Base-by-base conservation (phyloP, 1,284 basidiomycete species). In the Boletus sp. region DNA sequence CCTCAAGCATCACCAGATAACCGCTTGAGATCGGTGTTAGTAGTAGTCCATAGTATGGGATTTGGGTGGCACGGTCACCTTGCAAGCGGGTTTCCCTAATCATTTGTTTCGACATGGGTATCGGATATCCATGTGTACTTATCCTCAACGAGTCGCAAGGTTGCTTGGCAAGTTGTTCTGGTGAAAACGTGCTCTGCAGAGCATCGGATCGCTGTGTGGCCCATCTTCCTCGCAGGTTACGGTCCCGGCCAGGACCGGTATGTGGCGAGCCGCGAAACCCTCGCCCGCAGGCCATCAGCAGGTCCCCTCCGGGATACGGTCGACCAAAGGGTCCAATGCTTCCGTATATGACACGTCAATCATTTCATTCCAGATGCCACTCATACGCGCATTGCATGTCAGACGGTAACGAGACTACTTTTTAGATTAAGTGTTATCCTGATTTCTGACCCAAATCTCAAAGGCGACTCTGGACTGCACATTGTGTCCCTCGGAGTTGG, bases 171-270 rank as follows among this genome's bases (percentile, higher is more conserved):
- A 17, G n/a, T n/a, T n/a, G n/a, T n/a, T n/a, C n/a, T n/a, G n/a
- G n/a, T n/a, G n/a, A 34, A 29, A 41, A 46, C 16, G 8, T 13
- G 23, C 13, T 42, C 19, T 23, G 23, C 20, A 22, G 37, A 20
- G 20, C 5, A 38, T 33, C n/a, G 22, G 5, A 26, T 35, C 39
- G 45, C 33, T 26, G 29, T 35, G 34, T 33, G 25, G 35, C 14
- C 13, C 20, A 38, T 37, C 32, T 30, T 38, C 43, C 36, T 51
- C 46, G 56, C 58, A 35, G 3, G 3, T 10, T 23, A 32, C 45
- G 56, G 46, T 36, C 10, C 46, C 47, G 57, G 34, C 36, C 16
- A 45, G 20, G 35, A 33, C 57, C 57, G 56, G 58, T 55, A 26
- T 8, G 29, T 16, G 32, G 38, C 30, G 20, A 12, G 19, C 19